Percentiles rank a stretch among this genome's conserved stretches.
These are phyloP conservation scores for Conoideocrella luteorostrata DNA, from an alignment of 2,329 filamentous ascomycete species.

Conservation along the genomic window DNA sequence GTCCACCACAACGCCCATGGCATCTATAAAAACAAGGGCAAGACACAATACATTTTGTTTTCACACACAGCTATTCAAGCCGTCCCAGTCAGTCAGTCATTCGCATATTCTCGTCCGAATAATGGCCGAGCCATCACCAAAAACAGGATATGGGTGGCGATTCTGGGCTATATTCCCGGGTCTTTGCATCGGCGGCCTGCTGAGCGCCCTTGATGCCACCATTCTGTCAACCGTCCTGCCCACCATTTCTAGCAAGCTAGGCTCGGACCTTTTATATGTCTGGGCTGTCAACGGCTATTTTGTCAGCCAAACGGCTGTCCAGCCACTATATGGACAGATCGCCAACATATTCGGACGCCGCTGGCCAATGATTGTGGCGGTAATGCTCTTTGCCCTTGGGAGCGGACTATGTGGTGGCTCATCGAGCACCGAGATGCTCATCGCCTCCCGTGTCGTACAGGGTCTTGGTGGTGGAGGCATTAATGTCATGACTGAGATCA, in stretches of 20 bases:
- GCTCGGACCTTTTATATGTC: background rate
- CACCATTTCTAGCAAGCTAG: background rate
- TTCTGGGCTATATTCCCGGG: constrained; percentile 1
- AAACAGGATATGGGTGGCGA: too few species aligned
- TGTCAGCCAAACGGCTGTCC: constrained; percentile 21
- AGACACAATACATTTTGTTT: too few species aligned
- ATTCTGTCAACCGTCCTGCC: background rate
- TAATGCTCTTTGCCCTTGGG: constrained; percentile 43
- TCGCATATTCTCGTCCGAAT: too few species aligned
- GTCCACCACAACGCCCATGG: too few species aligned
- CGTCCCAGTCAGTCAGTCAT: too few species aligned
- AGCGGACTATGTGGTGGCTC: constrained; percentile 41
- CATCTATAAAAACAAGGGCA: too few species aligned
- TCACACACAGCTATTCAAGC: too few species aligned
- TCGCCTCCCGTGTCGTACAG: constrained; percentile 36
- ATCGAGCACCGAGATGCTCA: constrained; percentile 32
- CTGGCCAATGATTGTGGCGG: constrained; percentile 16
- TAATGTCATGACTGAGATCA: constrained; percentile 25
- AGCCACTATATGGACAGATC: constrained; percentile 44
- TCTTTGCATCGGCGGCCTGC: background rate
- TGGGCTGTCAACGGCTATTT: background rate
- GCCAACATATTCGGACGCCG: constrained; percentile 48
- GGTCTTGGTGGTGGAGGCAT: constrained; percentile 28
- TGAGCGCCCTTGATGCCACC: constrained; percentile 1
- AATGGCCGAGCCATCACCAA: too few species aligned